Base-by-base conservation (phyloP, 2,329 filamentous ascomycete genomes). In the Botryotinia calthae region DNA sequence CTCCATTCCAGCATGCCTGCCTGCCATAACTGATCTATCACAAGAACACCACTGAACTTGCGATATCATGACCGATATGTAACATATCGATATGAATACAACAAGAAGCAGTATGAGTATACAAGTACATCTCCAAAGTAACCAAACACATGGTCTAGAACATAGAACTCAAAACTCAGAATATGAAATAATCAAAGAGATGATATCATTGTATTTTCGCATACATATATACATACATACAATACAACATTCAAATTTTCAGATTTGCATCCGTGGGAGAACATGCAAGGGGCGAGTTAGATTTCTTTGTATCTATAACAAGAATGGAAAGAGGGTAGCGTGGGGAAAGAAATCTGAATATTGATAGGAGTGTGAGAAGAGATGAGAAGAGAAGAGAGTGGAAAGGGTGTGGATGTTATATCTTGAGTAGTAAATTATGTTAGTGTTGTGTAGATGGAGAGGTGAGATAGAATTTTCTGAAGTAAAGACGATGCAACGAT, bases 121-220 rank as follows among this genome's bases (percentile, higher is more conserved):
- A n/a, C n/a, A 9, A 37, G 37, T 37, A 37, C 8, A 37, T 1
- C 1, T 37, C 37, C 7, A 37, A 37, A 9, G 37, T 37, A 8
- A 37, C 37, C 34, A 37, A 9, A 37, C 34, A 34, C 5, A 34
- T 5, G 34, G 9, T 37, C 1, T 6, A 56, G 54, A 14, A 42
- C 12, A 7, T 6, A 56, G n/a, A 14, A 42, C 42, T 42, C 14
- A 44, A 4, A 44, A 44, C 42, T 44, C 14, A 44, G 12, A 44
- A 44, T 1, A 44, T 14, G 12, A 16, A 16, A 44, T 4, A 44
- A 16, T 3, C 42, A 16, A 54, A n/a, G 12, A 54, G 48, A 51
- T n/a, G 5, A 7, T n/a, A 5, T 2, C 2, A n/a, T 51, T 2
- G 0, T 1, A 16, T n/a, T 25, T 51, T 51, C 5, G 0, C 1